phyloP scores from a whole-genome alignment of 169 alveolate species.

The Amoebophrya sp. region DNA sequence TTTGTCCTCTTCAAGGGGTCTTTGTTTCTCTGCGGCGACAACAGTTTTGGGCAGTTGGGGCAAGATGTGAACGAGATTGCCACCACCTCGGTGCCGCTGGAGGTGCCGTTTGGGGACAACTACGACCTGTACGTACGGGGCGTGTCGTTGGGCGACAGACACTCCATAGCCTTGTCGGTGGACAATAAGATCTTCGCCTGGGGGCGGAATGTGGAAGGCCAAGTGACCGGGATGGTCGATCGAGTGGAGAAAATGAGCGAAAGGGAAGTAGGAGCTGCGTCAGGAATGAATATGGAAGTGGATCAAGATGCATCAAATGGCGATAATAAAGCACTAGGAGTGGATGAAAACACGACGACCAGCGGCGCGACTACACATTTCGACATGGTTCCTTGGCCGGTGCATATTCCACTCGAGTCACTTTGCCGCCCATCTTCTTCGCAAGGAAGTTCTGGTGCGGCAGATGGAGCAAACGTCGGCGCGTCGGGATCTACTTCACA shows the following conservation, averaged over 20 bases:
- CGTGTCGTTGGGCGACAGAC: neutral
- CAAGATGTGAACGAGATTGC: neutral
- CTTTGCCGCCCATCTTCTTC: no score
- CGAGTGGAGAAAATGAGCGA: neutral
- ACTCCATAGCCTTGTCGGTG: neutral
- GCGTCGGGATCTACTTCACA: no score
- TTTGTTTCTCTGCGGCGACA: neutral
- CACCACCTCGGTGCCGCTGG: neutral
- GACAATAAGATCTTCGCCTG: neutral
- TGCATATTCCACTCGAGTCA: no score
- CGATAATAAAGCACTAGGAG: neutral
- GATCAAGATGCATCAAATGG: neutral
- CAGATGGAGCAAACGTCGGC: neutral
- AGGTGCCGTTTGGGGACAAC: neutral
- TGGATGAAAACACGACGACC: neutral
- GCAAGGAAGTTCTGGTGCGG: no score
- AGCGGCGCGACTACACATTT: no score
- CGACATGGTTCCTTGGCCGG: no score
- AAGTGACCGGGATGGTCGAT: neutral
- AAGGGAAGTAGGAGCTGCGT: neutral
- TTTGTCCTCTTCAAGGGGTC: neutral
- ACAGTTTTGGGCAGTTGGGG: neutral
- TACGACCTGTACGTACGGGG: neutral
- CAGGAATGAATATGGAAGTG: no score
- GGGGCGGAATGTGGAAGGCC: neutral